Evolutionary conservation across 2,329 filamentous ascomycete species (phyloP), one percentile per base, ranked within the genome.

Genomic region (Lachnellula hyalina): DNA sequence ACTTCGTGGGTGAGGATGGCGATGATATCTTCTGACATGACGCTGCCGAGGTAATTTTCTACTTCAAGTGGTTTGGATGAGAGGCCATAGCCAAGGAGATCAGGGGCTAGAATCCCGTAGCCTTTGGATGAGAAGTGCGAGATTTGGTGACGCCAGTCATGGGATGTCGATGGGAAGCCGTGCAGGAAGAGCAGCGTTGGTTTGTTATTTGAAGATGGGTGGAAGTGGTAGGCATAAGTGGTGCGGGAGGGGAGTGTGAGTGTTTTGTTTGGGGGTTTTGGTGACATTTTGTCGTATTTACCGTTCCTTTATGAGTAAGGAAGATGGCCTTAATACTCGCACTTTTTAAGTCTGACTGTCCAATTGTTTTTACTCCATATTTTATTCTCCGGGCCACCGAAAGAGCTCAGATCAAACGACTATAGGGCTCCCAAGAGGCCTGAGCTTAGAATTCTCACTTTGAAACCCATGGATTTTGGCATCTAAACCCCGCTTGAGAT

Each of bases 151-250:
- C 60, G 57, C 51, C 74, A 79, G 65, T 78, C 75, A 32, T 68
- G 66, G 19, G 69, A 66, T 23, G 72, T 73, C 6, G 75, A 77
- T 28, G 76, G 76, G 48, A 77, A 76, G 36, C 76, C 75, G 55
- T 78, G 77, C 14, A 79, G 68, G 51, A 79, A 68, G 15, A 79
- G 65, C 5, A 79, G 66, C 57, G 5, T 63, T 53, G 14, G 40
- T 17, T 50, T 45, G 5, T 9, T 9, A 6, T 14, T n/a, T 25
- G 42, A 50, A 3, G 54, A 15, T 50, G 53, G 2, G 64, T 35
- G 2, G 56, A 63, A 2, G 66, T 57, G 40, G 58, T 71, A 72
- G 5, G 68, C 70, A 53, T 57, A 57, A 2, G 52, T 52, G 7
- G 15, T 36, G 7, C 46, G 23, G 6, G 50, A 49, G 21, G 47